Conservation (phyloP, 345 rosid species). For the Pseudoturritis turrita region DNA sequence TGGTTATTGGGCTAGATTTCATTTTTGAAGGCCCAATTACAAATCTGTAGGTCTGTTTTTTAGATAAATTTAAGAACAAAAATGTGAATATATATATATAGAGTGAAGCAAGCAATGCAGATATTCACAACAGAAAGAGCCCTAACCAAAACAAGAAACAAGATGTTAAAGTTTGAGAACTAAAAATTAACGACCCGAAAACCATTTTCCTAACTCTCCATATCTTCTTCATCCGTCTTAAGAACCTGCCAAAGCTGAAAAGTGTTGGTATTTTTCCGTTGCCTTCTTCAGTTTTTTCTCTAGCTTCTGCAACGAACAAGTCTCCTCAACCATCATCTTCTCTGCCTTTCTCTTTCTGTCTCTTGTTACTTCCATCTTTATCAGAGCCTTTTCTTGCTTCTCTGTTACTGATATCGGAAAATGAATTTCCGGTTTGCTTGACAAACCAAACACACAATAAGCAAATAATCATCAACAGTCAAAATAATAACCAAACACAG, state of each 20-base stretch:
- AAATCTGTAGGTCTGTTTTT: too few species aligned
- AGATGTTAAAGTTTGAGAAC: neutral
- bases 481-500: neutral
- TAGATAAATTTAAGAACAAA: too few species aligned
- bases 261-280: neutral
- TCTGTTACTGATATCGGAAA: conserved; percentile 17
- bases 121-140: neutral
- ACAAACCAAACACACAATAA: neutral
- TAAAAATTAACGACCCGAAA: neutral
- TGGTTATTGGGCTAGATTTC: too few species aligned
- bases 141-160: neutral
- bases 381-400: conserved; percentile 6
- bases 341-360: conserved; percentile 8
- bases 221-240: neutral
- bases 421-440: conserved; percentile 20
- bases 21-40: too few species aligned
- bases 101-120: neutral
- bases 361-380: neutral
- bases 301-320: neutral
- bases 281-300: conserved; percentile 10
- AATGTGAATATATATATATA: neutral
- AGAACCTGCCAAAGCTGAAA: neutral
- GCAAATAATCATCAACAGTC: neutral
- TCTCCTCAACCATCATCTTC: neutral
- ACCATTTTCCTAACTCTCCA: neutral